Evolutionary conservation across 495 filamentous ascomycete species (phyloP), one percentile per base, ranked within the genome.

Genomic region (Penicillium cataractarum): DNA sequence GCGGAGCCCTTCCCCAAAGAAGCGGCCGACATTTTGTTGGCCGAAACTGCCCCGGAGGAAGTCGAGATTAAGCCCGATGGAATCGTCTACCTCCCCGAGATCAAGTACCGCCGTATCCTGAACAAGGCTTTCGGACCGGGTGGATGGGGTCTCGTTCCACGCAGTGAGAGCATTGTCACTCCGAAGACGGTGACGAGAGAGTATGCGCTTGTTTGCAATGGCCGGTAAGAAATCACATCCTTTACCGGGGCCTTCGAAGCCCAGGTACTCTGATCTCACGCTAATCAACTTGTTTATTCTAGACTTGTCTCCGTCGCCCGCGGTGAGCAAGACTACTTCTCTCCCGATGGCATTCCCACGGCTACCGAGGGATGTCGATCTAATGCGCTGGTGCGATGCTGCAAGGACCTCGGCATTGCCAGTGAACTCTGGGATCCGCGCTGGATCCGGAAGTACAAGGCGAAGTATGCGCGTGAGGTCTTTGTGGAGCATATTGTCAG

Each of bases 11-110:
- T 99, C 77, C 76, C 86, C 29, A 82, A 89, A 55, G 93, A 97
- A 81, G 82, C 87, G 15, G 83, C 88, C 4, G 84, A 89, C 31
- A 78, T 93, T 6, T 77, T 99, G 52, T 83, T 92, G 59, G 83
- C 85, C 31, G 86, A 86, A 24, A 78, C 93, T 10, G 76, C 86
- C 37, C 76, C 83, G 6, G 84, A 90, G 19, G 94, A 98, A 75
- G 86, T 99, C 49, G 95, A 99, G 82, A 87, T 98, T 69, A 99
- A 99, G 80, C 90, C 91, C 27, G 95, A 99, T 77, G 95, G 95
- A 31, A 96, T 99, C 67, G 80, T 97, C 51, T 99, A 97, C 72
- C 83, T 99, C 57, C 95, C 95, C 15, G 95, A 99, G 84, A 99
- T 99, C 80, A 99, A 99, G 76, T 99, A 99, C 76, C 82, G 95